phyloP scores from a whole-genome alignment of 306 rosid species.

The Quercus bicolor region DNA sequence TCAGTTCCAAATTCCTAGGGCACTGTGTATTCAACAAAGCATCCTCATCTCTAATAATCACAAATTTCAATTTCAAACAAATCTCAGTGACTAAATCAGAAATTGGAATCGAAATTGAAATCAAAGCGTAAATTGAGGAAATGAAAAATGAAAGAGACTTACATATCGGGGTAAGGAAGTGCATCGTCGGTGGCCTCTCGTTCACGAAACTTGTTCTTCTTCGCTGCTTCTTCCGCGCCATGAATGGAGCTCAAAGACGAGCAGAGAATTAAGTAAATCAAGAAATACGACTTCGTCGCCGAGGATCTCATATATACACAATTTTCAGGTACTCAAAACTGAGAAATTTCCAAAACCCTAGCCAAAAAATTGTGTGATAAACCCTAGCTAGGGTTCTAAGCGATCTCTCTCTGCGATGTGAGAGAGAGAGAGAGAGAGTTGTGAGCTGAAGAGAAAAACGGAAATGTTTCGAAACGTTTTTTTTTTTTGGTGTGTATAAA shows the following conservation, averaged over 20 bases:
- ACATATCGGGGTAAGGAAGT: constrained; percentile 81
- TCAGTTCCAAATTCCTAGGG: constrained; percentile 90
- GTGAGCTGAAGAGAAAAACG: no score
- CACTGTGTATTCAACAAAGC: constrained; percentile 77
- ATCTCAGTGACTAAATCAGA: background rate
- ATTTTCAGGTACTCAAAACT: no score
- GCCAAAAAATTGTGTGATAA: no score
- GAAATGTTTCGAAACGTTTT: no score
- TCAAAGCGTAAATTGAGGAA: background rate
- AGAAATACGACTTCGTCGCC: constrained; percentile 20
- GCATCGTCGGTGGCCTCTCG: constrained; percentile 90
- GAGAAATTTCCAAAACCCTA: no score
- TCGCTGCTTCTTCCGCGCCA: constrained; percentile 40
- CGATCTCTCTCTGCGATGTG: no score
- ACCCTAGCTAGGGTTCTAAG: no score
- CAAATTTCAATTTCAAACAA: no score
- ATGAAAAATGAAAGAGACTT: constrained; percentile 3
- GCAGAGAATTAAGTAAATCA: constrained; percentile 42
- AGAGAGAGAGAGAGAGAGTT: no score
- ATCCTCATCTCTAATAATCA: constrained; percentile 70
- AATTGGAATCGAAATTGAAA: constrained; percentile 3
- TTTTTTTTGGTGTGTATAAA: no score
- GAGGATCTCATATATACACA: constrained; percentile 49
- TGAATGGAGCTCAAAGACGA: constrained; percentile 33
- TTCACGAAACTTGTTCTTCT: constrained; percentile 65